Evolutionary conservation across 495 filamentous ascomycete genomes (phyloP), one percentile per base, ranked within the genome.

Genomic region (Penicillium antarcticum): DNA sequence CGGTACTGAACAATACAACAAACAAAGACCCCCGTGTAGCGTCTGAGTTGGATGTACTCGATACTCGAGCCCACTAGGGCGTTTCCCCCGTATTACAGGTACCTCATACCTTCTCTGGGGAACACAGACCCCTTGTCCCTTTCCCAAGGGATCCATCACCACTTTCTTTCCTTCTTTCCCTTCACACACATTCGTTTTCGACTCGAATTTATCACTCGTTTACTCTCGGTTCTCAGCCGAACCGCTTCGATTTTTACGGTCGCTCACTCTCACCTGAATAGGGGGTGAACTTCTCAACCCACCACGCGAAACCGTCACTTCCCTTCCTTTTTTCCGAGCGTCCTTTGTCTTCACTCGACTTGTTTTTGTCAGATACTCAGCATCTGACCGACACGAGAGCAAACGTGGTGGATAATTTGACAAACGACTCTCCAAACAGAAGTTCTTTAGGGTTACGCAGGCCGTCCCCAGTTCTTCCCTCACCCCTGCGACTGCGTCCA

Each of bases 391-490:
- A 51, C 21, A 44, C 31, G 36, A 17, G 31, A 2, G 4, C 42
- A 19, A 35, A 36, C 32, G 44, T 32, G 32, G 32, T 35, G 23
- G 33, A 23, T 8, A 37, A 19, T 45, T 36, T 16, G 21, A 46
- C 50, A 34, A 41, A 42, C 58, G 47, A 48, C 46, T 21, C 33
- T 37, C 12, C 23, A 38, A 48, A 38, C 14, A 45, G 52, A 65
- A 57, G 57, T 57, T 64, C 44, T 23, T 42, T 61, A 72, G 68
- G 74, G 68, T 66, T 66, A 73, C 74, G 74, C 74, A 26, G 74
- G 74, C 66, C 74, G 74, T 77, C 63, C 67, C 73, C 68, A 53
- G 31, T 62, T 58, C 51, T 67, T 70, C 63, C 18, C n/a, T 52
- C 48, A 49, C 44, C 53, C 50, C 36, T 53, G 34, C 41, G 48